Conservation (phyloP, 345 rosid species). For the Euphorbia tirucalli region DNA sequence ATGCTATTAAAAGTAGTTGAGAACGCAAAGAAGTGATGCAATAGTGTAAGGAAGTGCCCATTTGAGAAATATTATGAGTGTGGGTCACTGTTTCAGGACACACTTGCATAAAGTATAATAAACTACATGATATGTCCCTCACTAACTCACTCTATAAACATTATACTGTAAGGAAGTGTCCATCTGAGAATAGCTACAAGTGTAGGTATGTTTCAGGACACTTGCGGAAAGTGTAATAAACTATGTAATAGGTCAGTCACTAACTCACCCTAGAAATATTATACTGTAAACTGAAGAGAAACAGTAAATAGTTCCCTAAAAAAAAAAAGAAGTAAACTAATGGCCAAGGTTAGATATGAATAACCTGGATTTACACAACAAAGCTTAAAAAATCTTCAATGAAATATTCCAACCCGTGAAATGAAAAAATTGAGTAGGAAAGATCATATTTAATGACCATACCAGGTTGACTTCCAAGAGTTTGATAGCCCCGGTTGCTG, state of each 20-base stretch:
- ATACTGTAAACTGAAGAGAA: background rate
- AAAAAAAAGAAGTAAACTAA: too few relatives aligned
- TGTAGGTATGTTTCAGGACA: too few relatives aligned
- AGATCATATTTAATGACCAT: constrained; percentile 12
- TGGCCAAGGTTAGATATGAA: too few relatives aligned
- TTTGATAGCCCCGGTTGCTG: constrained; percentile 64
- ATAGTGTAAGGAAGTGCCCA: background rate
- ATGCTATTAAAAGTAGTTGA: background rate
- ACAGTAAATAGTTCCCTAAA: background rate
- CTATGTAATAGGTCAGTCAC: too few relatives aligned
- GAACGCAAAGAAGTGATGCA: background rate
- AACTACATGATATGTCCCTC: background rate
- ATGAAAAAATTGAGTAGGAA: background rate
- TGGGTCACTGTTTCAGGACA: background rate
- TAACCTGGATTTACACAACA: too few relatives aligned
- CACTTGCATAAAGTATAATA: background rate
- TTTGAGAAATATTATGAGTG: background rate
- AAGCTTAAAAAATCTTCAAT: background rate
- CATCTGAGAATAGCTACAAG: too few relatives aligned
- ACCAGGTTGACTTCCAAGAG: constrained; percentile 64
- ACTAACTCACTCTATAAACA: too few relatives aligned
- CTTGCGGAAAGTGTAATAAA: too few relatives aligned
- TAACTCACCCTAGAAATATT: too few relatives aligned
- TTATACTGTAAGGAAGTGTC: too few relatives aligned
- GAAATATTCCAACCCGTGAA: background rate